Base-by-base conservation (phyloP, 2,329 filamentous ascomycete species). In the Pyrenophora seminiperda region DNA sequence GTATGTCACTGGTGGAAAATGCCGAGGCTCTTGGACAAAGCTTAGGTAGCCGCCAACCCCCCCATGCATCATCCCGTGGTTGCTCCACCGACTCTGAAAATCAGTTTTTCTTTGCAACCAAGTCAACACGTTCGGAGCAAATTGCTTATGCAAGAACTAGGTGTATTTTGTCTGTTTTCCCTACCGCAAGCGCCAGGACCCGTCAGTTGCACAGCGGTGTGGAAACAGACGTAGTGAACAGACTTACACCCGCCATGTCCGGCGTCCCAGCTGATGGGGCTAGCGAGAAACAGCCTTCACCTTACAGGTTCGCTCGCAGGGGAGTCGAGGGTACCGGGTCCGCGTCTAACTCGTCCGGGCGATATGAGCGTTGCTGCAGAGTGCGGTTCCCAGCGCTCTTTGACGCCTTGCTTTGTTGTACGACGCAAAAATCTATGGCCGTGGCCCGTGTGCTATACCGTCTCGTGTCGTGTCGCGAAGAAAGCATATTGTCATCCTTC, bases 21-120 rank as follows among this genome's bases (percentile, higher is more conserved):
- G 62, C 61, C 63, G 49, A 66, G 62, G 49, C 42, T 62, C 60
- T 62, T 66, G 59, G 58, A 58, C 56, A 61, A 66, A 65, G 63
- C 63, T 66, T 66, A n/a, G n/a, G n/a, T n/a, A 61, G 56, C 52
- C 47, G 47, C 54, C 57, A 54, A 32, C 33, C 47, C 33, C 47
- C 37, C 22, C 48, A 57, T 56, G 54, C 60, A 59, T 62, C 56
- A 58, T 51, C 41, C 40, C 52, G 36, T 58, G 29, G 24, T 4
- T 19, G 15, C 19, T 48, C 56, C 56, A 53, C 49, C 50, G 49
- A 40, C 17, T 42, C 51, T 52, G 53, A 45, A 41, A 41, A 41
- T 36, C 33, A 11, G 15, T 19, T 24, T 15, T 5, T 33, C 41
- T 22, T 7, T 22, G 6, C 33, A 11, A 30, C 6, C 30, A 13